phyloP scores from a whole-genome alignment of 2,329 filamentous ascomycete species.

The Phyllosticta capitalensis region DNA sequence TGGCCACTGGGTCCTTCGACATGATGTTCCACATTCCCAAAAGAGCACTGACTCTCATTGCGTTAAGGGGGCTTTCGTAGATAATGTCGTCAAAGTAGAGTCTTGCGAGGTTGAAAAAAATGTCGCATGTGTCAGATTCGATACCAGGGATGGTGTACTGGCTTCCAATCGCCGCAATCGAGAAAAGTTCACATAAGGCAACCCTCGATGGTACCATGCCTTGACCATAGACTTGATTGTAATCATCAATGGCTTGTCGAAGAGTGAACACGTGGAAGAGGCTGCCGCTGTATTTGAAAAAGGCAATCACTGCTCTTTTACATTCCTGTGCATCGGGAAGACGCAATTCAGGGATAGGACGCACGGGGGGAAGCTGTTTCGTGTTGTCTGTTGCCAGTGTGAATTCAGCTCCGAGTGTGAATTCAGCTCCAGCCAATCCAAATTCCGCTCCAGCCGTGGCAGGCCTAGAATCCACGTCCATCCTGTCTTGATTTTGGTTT shows the following conservation, averaged over 20 bases:
- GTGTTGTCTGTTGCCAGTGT: neutral
- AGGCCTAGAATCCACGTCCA: neutral
- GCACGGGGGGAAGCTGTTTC: neutral
- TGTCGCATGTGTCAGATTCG: neutral
- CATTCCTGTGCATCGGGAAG: neutral
- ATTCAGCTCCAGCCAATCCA: neutral
- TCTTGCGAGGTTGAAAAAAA: neutral
- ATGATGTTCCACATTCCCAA: neutral
- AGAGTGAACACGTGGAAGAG: neutral
- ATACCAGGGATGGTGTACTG: neutral
- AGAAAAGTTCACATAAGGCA: neutral
- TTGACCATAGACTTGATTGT: neutral
- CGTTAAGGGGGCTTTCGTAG: neutral
- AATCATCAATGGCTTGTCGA: neutral
- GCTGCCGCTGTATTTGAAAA: neutral
- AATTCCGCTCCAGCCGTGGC: neutral
- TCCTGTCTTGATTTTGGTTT: neutral
- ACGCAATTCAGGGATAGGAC: neutral
- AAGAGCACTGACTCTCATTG: neutral
- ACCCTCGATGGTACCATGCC: neutral
- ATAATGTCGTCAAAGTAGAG: neutral
- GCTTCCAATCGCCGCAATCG: neutral
- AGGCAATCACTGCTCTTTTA: neutral
- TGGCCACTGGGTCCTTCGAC: neutral
- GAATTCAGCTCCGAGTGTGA: neutral